Evolutionary conservation across 257 asterid genomes (phyloP).

Genomic region (Ligustrum vulgare): DNA sequence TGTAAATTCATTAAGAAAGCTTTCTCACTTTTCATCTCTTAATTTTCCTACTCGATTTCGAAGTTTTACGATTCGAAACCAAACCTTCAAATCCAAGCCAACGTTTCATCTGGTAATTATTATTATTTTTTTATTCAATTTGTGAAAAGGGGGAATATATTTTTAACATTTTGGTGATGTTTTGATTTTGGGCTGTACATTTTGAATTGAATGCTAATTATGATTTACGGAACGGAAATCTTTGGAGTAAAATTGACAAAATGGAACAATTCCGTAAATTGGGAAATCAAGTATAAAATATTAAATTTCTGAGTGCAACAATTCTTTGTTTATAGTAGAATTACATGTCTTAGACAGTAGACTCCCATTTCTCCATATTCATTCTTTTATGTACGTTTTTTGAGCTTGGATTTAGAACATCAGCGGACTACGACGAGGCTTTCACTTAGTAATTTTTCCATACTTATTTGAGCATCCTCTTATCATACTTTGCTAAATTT

Average conservation of each 20-base stretch:
- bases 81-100: constrained; percentile 27
- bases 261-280: not conserved
- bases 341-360: not conserved
- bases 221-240: not conserved
- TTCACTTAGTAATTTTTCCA: not conserved
- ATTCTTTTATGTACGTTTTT: too few species aligned
- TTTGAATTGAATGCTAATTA: constrained; percentile 16
- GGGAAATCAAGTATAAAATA: not conserved
- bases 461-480: not conserved
- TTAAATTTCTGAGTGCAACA: not conserved
- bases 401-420: not conserved
- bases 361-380: not conserved
- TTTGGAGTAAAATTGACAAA: not conserved
- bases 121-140: not conserved
- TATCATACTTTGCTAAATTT: not conserved
- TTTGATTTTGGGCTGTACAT: constrained; percentile 6
- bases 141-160: not conserved
- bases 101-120: constrained; percentile 47
- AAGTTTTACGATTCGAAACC: constrained; percentile 36
- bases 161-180: not conserved
- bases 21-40: constrained; percentile 50
- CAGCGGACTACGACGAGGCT: not conserved
- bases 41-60: constrained; percentile 52
- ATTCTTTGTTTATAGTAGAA: not conserved
- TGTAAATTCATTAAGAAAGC: constrained; percentile 25